Base-by-base conservation (phyloP, 2,329 filamentous ascomycete genomes). In the Colletotrichum echinochloae region DNA sequence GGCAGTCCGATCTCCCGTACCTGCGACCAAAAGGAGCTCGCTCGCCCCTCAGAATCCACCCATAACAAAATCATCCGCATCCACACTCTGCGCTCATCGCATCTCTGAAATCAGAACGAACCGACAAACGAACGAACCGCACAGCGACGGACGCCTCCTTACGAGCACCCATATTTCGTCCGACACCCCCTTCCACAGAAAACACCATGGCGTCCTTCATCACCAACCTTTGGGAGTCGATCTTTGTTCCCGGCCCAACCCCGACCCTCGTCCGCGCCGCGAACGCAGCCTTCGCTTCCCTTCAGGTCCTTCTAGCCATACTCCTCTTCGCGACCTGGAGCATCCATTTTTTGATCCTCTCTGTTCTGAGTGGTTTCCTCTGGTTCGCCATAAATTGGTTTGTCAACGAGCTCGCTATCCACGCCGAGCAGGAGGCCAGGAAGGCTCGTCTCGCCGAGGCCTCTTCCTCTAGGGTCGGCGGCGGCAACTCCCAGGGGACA, bases 321-420 rank as follows among this genome's bases (percentile, higher is more conserved):
- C 91, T 99, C 72, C 88, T 98, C 62, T 71, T 94, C 74, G 91
- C 90, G 66, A 99, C 95, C 9, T 90, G 92, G 81, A 97, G 92
- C 83, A 88, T 97, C 73, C 96, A 98, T 85, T 97, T 98, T 78
- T 80, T 94, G 73, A 86, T 95, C 68, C 88, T 99, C 7, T 97
- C 94, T 16, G 77, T 91, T 69, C 85, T 99, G 12, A 94, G 90
- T 73, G 95, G 84, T 39, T 92, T 93, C 5, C 86, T 98, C 44
- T 99, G 96, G 96, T 94, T 89, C 84, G 90, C 92, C 67, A 95
- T 98, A 83, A 98, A 98, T 87, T 99, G 96, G 96, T 98, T 99
- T 78, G 94, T 94, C 65, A 83, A 83, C 55, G 95, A 90, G 83
- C 79, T 90, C 59, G 82, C 82, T 72, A 78, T 79, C 60, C 83